Conservation (phyloP, 116 monocot genomes). For the Phalaenopsis hybrid region DNA sequence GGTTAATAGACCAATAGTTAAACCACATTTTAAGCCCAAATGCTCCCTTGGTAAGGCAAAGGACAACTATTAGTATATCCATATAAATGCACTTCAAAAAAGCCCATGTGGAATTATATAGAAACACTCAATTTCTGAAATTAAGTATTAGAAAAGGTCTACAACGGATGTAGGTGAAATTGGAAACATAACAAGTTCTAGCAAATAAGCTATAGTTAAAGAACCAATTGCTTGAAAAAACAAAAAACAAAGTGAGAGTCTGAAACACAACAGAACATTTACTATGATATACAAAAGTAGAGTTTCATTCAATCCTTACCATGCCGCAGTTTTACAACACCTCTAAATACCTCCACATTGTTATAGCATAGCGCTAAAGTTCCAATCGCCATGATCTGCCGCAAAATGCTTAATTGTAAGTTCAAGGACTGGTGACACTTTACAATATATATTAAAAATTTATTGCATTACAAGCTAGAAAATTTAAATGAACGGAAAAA, state of each 20-base stretch:
- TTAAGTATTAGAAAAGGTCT: no score
- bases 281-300: not conserved
- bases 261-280: not conserved
- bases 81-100: no score
- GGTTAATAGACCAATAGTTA: no score
- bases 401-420: conserved; percentile 9
- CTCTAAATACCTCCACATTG: conserved; percentile 81
- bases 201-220: not conserved
- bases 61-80: no score
- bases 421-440: not conserved
- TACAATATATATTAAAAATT: not conserved
- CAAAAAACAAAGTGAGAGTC: not conserved
- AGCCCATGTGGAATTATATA: no score
- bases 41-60: no score
- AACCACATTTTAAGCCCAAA: no score
- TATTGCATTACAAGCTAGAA: not conserved
- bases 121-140: no score
- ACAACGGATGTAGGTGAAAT: not conserved
- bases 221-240: not conserved
- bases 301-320: conserved; percentile 37
- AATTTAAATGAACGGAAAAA: not conserved
- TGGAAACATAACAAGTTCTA: not conserved
- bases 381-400: conserved; percentile 92
- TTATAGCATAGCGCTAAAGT: conserved; percentile 90
- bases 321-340: conserved; percentile 92